Evolutionary conservation across 176 grass and related monocot species (phyloP).

Genomic region (Lolium perenne): DNA sequence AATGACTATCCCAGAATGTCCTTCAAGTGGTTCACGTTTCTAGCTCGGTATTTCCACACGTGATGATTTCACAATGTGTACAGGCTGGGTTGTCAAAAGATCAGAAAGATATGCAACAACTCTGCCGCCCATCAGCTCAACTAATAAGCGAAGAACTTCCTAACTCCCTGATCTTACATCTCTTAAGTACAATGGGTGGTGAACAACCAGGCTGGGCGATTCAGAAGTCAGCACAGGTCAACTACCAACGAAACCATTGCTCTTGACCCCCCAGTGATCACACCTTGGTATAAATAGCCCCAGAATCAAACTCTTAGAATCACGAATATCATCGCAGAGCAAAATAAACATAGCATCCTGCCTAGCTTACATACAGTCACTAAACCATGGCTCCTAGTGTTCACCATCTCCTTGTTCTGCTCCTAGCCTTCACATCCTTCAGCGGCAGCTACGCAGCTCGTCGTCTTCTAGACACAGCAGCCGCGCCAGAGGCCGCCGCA

Average conservation of each 20-base stretch:
- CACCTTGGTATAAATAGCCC: conserved; percentile 51
- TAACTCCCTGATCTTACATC: conserved; percentile 31
- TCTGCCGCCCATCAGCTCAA: conserved; percentile 26
- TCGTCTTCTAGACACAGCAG: conserved; percentile 66
- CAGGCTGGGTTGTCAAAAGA: conserved; percentile 16
- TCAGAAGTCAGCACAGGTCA: conserved; percentile 41
- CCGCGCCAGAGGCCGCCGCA: conserved; percentile 51
- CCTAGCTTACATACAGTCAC: neutral
- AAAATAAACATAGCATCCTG: conserved; percentile 12
- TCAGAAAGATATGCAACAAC: conserved; percentile 44
- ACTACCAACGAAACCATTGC: conserved; percentile 37
- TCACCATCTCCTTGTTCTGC: conserved; percentile 54
- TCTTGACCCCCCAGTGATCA: neutral
- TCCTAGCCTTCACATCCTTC: conserved; percentile 52
- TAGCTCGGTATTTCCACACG: neutral
- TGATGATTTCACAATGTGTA: neutral
- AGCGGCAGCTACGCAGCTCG: conserved; percentile 59
- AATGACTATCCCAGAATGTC: neutral
- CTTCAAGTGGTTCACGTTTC: neutral
- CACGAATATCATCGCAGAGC: conserved; percentile 13
- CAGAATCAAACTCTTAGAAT: neutral
- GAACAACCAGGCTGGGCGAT: conserved; percentile 39
- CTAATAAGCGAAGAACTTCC: conserved; percentile 31
- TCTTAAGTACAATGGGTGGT: conserved; percentile 29
- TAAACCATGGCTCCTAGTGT: conserved; percentile 51